These are phyloP conservation scores for Exutisphaerella laricina DNA, from an alignment of 2,329 filamentous ascomycete genomes.

Conservation along the genomic window DNA sequence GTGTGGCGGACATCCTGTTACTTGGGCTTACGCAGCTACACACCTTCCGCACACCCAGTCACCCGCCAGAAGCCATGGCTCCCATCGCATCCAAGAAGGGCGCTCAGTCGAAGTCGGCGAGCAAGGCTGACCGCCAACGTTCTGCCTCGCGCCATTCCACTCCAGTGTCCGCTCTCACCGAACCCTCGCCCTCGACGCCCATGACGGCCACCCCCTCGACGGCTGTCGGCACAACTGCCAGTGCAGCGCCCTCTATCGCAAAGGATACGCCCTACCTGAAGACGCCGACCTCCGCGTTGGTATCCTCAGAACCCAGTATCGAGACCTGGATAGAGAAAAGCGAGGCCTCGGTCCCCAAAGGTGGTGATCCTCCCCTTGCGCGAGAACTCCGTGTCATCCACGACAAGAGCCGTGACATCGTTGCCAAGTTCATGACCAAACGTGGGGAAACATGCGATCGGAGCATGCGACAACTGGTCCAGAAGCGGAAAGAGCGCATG, in stretches of 20 bases:
- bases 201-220: slow-evolving; percentile 59
- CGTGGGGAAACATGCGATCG: slow-evolving; percentile 64
- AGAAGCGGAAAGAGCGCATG: slow-evolving; percentile 56
- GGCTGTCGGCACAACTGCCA: slow-evolving; percentile 34
- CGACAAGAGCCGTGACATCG: slow-evolving; percentile 57
- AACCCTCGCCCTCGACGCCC: slow-evolving; percentile 45
- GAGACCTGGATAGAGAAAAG: slow-evolving; percentile 65
- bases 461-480: slow-evolving; percentile 65
- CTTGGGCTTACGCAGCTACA: no score
- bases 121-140: slow-evolving; percentile 51
- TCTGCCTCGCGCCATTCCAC: slow-evolving; percentile 75
- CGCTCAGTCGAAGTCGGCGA: slow-evolving; percentile 19
- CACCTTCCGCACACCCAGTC: no score
- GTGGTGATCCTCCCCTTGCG: slow-evolving; percentile 48
- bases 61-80: no score
- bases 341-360: slow-evolving; percentile 47
- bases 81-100: slow-evolving; percentile 30
- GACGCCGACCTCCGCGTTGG: slow-evolving; percentile 47
- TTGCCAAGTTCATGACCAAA: slow-evolving; percentile 39
- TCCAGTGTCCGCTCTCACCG: slow-evolving; percentile 49
- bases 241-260: slow-evolving; percentile 43
- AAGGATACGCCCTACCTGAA: slow-evolving; percentile 58
- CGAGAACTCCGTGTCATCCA: slow-evolving; percentile 59
- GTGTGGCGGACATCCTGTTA: no score
- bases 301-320: slow-evolving; percentile 53